Conservation (phyloP, 495 filamentous ascomycete species). For the Penicillium arizonense region DNA sequence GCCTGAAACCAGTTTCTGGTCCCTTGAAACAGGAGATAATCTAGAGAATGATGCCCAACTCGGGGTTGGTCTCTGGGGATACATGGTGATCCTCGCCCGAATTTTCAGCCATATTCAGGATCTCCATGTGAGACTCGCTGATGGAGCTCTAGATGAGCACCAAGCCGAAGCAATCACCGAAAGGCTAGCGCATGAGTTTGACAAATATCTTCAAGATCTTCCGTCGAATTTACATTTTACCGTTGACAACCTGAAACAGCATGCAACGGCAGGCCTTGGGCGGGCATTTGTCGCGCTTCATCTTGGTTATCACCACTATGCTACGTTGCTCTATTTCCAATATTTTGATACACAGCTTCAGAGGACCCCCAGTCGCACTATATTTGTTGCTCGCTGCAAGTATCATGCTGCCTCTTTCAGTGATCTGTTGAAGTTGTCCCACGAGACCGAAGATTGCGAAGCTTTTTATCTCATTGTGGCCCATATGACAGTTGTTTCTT, state of each 20-base stretch:
- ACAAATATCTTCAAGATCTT: conserved; percentile 13
- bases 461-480: conserved; percentile 29
- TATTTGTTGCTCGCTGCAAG: conserved; percentile 27
- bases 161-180: conserved; percentile 8
- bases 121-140: conserved; percentile 15
- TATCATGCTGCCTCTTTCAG: conserved; percentile 23
- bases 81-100: conserved; percentile 18
- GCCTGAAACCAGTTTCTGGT: conserved; percentile 8
- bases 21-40: not conserved
- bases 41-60: not conserved
- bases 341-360: conserved; percentile 18
- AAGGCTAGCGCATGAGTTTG: conserved; percentile 7
- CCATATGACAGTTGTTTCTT: conserved; percentile 32
- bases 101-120: conserved; percentile 20
- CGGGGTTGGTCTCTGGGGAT: conserved; percentile 14
- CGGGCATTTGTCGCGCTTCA: conserved; percentile 28
- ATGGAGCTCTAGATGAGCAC: conserved; percentile 6
- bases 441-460: conserved; percentile 16
- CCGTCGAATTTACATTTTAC: conserved; percentile 7
- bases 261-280: conserved; percentile 18
- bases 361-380: not conserved
- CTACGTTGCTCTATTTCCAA: conserved; percentile 27
- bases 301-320: conserved; percentile 28
- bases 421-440: conserved; percentile 15
- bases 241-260: conserved; percentile 13